Evolutionary conservation across 2,329 filamentous ascomycete genomes (phyloP).

Genomic region (Beauveria pseudobassiana): DNA sequence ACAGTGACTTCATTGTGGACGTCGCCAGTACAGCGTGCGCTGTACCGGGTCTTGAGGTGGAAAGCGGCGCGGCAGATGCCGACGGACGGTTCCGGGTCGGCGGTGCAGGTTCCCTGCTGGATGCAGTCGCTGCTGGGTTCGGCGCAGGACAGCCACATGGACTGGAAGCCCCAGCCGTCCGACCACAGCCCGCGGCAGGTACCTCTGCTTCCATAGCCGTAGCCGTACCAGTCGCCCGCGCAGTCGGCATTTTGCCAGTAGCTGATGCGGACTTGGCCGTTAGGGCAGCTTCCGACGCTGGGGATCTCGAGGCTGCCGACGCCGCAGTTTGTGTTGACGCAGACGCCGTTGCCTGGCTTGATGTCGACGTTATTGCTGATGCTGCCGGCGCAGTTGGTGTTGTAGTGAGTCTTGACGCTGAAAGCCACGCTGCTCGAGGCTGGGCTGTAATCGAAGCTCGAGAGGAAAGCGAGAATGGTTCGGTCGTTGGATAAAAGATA

Average conservation of each 20-base stretch:
- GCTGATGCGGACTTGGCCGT: conserved; percentile 3
- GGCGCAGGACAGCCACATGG: conserved; percentile 1
- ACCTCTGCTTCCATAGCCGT: conserved; percentile 4
- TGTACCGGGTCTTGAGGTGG: neutral
- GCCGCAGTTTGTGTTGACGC: conserved; percentile 1
- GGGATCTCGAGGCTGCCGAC: conserved; percentile 2
- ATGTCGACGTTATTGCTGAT: neutral
- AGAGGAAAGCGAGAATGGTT: neutral
- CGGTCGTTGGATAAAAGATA: neutral
- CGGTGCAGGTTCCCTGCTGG: neutral
- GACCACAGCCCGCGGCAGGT: conserved; percentile 3
- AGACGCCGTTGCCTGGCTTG: neutral
- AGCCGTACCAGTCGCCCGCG: conserved; percentile 5
- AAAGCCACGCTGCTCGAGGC: neutral
- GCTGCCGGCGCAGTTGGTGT: neutral
- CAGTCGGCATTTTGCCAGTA: conserved; percentile 7
- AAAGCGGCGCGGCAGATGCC: neutral
- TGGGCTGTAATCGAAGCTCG: neutral
- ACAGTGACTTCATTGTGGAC: no score
- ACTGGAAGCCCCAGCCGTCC: neutral
- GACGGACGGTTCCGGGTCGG: neutral
- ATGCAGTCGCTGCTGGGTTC: neutral
- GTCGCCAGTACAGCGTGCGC: conserved; percentile 1
- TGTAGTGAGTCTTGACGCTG: neutral
- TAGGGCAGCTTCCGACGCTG: neutral